These are phyloP conservation scores for Hyaloperonospora brassicae DNA, from an alignment of 352 stramenopile genomes.

Conservation along the genomic window DNA sequence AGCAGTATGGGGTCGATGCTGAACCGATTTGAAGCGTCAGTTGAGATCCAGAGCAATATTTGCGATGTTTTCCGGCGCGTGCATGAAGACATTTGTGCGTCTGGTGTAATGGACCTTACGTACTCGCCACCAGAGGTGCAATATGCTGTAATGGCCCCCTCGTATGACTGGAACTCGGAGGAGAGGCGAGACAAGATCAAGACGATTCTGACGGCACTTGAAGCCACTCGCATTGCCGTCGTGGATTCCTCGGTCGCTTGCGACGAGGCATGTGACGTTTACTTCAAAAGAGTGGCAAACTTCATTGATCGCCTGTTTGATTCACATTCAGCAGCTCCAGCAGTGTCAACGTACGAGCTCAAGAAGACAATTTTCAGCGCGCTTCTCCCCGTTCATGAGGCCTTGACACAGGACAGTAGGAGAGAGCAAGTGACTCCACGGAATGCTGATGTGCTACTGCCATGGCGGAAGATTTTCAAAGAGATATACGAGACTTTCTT, in stretches of 20 bases:
- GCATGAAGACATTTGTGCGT: conserved; percentile 29
- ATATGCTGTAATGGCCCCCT: conserved; percentile 22
- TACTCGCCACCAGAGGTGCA: conserved; percentile 42
- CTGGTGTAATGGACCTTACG: conserved; percentile 21
- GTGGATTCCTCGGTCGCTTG: conserved; percentile 15
- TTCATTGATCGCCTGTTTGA: conserved; percentile 57
- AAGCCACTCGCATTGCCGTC: conserved; percentile 19
- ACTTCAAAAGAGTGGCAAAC: conserved; percentile 41
- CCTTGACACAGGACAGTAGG: conserved; percentile 17
- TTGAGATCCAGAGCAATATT: conserved; percentile 27
- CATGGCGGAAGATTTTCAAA: conserved; percentile 51
- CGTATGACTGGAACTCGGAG: conserved; percentile 31
- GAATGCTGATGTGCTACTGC: conserved; percentile 26
- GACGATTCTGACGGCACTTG: conserved; percentile 27
- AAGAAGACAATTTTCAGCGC: conserved; percentile 50
- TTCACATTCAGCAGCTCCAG: conserved; percentile 11
- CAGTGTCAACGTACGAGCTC: conserved; percentile 50
- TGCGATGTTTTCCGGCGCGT: conserved; percentile 16
- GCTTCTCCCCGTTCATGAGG: conserved; percentile 48
- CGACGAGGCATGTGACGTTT: conserved; percentile 41
- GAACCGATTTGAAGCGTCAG: conserved; percentile 25
- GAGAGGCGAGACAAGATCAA: conserved; percentile 25
- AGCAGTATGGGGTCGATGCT: conserved; percentile 22
- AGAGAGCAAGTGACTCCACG: conserved; percentile 10
- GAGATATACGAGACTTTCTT: conserved; percentile 57